Conservation (phyloP, 108 stramenopile species). For the Pseudonitzschia multiseries region DNA sequence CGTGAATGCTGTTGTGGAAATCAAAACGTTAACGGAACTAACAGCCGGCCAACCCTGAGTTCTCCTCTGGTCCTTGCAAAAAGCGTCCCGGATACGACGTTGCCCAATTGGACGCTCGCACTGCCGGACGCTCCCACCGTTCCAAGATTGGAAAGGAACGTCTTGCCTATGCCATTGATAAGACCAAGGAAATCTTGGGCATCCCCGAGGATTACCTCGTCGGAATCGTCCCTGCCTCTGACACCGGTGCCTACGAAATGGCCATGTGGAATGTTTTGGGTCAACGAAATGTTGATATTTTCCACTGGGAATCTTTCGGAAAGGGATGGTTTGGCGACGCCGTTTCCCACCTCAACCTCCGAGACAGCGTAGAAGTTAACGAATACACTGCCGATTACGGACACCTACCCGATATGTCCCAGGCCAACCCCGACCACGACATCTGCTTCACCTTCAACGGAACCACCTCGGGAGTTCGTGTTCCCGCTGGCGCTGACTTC, state of each 20-base stretch:
- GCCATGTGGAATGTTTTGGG: constrained; percentile 99
- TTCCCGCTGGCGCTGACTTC: constrained; percentile 93
- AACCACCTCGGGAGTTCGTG: constrained; percentile 97
- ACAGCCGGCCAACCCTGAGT: constrained; percentile 86
- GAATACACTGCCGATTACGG: constrained; percentile 96
- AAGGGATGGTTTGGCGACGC: constrained; percentile 97
- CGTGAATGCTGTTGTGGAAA: neutral
- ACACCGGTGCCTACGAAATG: constrained; percentile 99
- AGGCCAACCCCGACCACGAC: constrained; percentile 91
- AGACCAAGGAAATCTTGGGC: constrained; percentile 91
- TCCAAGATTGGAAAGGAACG: constrained; percentile 97
- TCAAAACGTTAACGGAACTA: neutral
- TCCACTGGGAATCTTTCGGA: constrained; percentile 99
- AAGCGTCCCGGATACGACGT: constrained; percentile 97
- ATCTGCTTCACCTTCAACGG: constrained; percentile 99
- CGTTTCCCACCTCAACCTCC: constrained; percentile 87
- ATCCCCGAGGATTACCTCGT: constrained; percentile 94
- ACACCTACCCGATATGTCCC: constrained; percentile 87
- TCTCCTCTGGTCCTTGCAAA: constrained; percentile 96
- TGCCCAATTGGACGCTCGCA: constrained; percentile 65
- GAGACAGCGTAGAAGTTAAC: constrained; percentile 79
- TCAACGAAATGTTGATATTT: constrained; percentile 90
- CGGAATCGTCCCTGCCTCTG: constrained; percentile 98
- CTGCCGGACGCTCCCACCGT: constrained; percentile 95
- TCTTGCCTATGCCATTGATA: constrained; percentile 92